Percentiles rank a stretch among this genome's conserved stretches.
These are phyloP conservation scores for Papilionanthe hybrid DNA, from an alignment of 116 monocot species.

Conservation along the genomic window DNA sequence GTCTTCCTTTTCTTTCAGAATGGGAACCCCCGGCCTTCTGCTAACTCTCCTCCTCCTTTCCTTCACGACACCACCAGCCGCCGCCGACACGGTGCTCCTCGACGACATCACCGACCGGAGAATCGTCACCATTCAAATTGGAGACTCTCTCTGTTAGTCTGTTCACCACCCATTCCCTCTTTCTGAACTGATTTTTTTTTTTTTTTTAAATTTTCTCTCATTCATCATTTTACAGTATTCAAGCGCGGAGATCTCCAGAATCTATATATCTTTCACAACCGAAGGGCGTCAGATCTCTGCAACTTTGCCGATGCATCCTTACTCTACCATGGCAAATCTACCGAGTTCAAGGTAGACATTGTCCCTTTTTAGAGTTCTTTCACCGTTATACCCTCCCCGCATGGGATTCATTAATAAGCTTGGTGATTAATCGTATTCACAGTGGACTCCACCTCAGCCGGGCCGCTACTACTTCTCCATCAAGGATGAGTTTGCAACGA, in stretches of 20 bases:
- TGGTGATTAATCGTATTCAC: background rate
- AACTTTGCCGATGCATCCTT: background rate
- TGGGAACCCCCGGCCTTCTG: background rate
- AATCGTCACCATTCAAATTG: background rate
- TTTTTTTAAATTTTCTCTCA: too few species aligned
- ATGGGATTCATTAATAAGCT: background rate
- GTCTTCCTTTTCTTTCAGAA: background rate
- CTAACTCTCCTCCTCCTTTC: background rate
- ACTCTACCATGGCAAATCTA: background rate
- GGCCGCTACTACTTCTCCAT: constrained; percentile 10
- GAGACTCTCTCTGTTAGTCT: constrained; percentile 10
- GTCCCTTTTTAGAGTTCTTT: background rate
- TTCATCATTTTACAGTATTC: background rate
- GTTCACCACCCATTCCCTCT: background rate
- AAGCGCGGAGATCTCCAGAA: constrained; percentile 6
- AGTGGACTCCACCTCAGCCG: constrained; percentile 8
- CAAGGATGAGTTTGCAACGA: background rate
- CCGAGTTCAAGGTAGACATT: background rate
- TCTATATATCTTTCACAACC: constrained; percentile 10
- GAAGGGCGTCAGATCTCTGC: constrained; percentile 8
- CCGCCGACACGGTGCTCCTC: background rate
- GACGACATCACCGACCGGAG: background rate
- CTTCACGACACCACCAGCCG: background rate
- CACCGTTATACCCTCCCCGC: background rate
- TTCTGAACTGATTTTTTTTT: background rate